phyloP scores from a whole-genome alignment of 2,329 filamentous ascomycete species.

The Lecanicillium sp. region DNA sequence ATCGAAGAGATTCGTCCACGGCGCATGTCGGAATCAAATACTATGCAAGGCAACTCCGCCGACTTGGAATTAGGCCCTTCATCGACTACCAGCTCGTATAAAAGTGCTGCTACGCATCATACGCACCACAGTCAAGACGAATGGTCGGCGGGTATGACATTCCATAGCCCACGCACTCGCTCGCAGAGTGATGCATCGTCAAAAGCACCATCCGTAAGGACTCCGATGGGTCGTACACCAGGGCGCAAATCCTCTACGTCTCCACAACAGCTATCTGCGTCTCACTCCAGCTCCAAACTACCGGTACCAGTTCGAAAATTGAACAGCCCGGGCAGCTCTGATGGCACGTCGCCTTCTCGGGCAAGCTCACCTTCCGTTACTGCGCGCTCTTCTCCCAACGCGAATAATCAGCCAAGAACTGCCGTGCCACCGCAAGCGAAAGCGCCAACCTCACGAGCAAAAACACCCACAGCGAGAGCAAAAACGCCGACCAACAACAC shows the following conservation, averaged over 20 bases:
- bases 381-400: conserved; percentile 34
- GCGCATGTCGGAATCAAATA: conserved; percentile 64
- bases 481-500: conserved; percentile 35
- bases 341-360: conserved; percentile 44
- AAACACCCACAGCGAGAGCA: conserved; percentile 32
- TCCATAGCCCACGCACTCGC: conserved; percentile 33
- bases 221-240: conserved; percentile 24
- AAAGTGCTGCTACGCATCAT: conserved; percentile 20
- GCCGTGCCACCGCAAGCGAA: conserved; percentile 31
- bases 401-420: conserved; percentile 26
- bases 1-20: conserved; percentile 47
- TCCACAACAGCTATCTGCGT: conserved; percentile 15
- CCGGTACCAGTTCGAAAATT: conserved; percentile 39
- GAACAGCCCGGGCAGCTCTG: conserved; percentile 34
- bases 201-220: conserved; percentile 19
- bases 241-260: conserved; percentile 15
- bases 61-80: conserved; percentile 49
- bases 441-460: conserved; percentile 32
- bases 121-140: conserved; percentile 12
- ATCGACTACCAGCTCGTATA: conserved; percentile 63
- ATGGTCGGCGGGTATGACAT: conserved; percentile 12
- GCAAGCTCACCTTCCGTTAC: conserved; percentile 46
- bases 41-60: conserved; percentile 47
- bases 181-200: conserved; percentile 54
- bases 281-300: conserved; percentile 32